Conservation (phyloP, 352 stramenopile genomes). For the Pythium coloratum region DNA sequence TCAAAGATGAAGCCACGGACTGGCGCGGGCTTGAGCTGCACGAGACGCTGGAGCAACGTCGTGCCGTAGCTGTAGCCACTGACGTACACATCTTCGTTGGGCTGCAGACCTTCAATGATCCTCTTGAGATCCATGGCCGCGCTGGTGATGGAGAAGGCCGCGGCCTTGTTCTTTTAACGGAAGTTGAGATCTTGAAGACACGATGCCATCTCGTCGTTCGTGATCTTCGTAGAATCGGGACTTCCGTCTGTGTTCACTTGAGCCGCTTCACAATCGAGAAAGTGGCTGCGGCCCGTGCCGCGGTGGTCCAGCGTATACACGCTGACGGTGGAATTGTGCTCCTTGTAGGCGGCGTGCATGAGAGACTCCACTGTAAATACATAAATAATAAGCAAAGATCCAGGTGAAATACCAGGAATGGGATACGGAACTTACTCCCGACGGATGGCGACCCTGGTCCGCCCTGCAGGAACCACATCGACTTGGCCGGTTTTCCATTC, state of each 20-base stretch:
- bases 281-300: conserved; percentile 40
- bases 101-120: conserved; percentile 27
- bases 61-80: conserved; percentile 37
- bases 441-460: conserved; percentile 29
- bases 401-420: neutral
- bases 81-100: conserved; percentile 28
- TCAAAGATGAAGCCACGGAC: conserved; percentile 31
- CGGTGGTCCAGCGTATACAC: conserved; percentile 55
- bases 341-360: conserved; percentile 25
- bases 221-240: conserved; percentile 1
- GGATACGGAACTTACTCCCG: conserved; percentile 13
- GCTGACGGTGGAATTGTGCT: conserved; percentile 21
- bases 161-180: conserved; percentile 34
- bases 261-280: conserved; percentile 37
- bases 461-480: conserved; percentile 37
- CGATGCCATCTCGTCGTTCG: conserved; percentile 21
- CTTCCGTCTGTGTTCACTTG: conserved; percentile 26
- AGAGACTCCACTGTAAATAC: conserved; percentile 28
- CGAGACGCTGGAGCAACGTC: conserved; percentile 19
- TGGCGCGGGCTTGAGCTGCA: conserved; percentile 22
- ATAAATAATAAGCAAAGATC: neutral
- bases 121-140: conserved; percentile 36
- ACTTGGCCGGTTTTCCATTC: conserved; percentile 12
- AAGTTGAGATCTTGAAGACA: conserved; percentile 38
- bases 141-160: conserved; percentile 43